Evolutionary conservation across 257 asterid species (phyloP).

Genomic region (Fraxinus americana): DNA sequence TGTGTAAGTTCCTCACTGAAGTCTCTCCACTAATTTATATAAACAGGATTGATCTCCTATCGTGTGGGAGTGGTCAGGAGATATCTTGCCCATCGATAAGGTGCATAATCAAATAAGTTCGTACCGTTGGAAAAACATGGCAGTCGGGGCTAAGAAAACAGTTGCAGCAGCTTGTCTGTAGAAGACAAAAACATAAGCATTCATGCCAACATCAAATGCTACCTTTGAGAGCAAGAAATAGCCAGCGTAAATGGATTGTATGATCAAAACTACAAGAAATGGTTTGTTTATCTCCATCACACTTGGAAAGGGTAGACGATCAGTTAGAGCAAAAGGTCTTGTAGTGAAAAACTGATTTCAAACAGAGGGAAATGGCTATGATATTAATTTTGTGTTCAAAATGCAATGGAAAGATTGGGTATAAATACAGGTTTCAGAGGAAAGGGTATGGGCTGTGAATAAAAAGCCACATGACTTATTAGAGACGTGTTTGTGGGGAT

Average conservation of each 20-base stretch:
- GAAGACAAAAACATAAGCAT: conserved; percentile 72
- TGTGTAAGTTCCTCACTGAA: not conserved
- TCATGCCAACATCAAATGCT: conserved; percentile 86
- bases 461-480: not conserved
- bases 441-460: not conserved
- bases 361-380: not conserved
- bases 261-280: conserved; percentile 40
- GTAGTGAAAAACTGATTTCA: not conserved
- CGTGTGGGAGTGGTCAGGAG: too few species aligned
- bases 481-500: not conserved
- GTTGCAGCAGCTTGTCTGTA: conserved; percentile 86
- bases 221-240: conserved; percentile 79
- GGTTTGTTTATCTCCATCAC: conserved; percentile 46
- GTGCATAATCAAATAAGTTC: too few species aligned
- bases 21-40: too few species aligned
- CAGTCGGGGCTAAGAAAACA: conserved; percentile 11
- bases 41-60: not conserved
- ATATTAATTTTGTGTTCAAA: not conserved
- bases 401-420: not conserved
- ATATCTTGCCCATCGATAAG: too few species aligned
- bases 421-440: not conserved
- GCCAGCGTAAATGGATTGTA: conserved; percentile 67
- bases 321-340: not conserved
- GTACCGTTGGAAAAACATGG: conserved; percentile 63
- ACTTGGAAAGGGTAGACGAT: not conserved